Evolutionary conservation across 768 basidiomycete species (phyloP), one percentile per base, ranked within the genome.

Genomic region (Melanogaster broomeanus): DNA sequence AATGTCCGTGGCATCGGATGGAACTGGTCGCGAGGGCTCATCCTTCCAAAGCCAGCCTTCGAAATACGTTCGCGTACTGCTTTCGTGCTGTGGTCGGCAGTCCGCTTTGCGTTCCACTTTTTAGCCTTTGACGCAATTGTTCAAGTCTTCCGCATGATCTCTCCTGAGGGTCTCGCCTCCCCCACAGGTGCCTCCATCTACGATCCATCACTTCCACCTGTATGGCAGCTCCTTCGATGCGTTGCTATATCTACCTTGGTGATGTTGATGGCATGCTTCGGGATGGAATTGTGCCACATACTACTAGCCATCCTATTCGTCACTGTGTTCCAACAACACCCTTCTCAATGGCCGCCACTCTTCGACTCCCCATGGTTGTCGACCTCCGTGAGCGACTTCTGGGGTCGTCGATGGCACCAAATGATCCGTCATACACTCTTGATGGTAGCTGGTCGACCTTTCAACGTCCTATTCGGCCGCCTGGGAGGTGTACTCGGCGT

Each of bases 361-460:
- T 87, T 86, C 66, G 66, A 79, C 47, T 38, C 68, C 6, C 87
- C 87, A 3, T 88, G 80, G 78, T 41, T 60, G 22, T 65, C 81
- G 11, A 79, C 79, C 3, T 86, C 84, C 7, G 60, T 88, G 42
- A 69, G 72, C 35, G 78, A 87, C 7, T 78, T 85, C 40, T 89
- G 87, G 87, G 72, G 78, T 0, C 64, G 56, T 42, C 72, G 81
- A 24, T 88, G 86, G 87, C 87, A 89, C 58, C 85, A 87, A 53
- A 48, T 83, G 15, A 81, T 87, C 63, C 77, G 86, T 2, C 74
- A 82, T 42, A 59, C 71, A n/a, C 82, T 88, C 55, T 61, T 85
- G 45, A 62, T 65, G 1, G 57, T 80, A 22, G 85, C 84, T 3
- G 72, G 68, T 2, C 68, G 65, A 19, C 82, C 82, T 0, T 56